Evolutionary conservation across 1,284 basidiomycete genomes (phyloP).

Genomic region (Porogramme epimiltina): DNA sequence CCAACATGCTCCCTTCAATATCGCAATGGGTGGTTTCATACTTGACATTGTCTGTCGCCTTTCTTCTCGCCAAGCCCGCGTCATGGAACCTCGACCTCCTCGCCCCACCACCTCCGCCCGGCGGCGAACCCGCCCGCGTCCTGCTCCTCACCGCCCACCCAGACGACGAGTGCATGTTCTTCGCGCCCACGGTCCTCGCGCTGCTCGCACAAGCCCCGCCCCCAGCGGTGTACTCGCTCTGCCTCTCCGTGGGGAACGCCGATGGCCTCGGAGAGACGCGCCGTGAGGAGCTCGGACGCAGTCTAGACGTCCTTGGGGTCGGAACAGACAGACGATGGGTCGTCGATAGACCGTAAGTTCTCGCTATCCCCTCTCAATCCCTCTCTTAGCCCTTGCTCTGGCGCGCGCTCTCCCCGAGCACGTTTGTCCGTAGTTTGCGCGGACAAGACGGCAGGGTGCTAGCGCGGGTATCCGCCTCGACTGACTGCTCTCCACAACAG

Average conservation of each 20-base stretch:
- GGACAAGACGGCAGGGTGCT: too few species aligned
- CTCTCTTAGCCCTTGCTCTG: too few species aligned
- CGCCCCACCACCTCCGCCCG: background rate
- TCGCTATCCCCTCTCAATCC: background rate
- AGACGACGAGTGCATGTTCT: constrained; percentile 94
- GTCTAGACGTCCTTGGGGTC: constrained; percentile 77
- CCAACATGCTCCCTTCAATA: background rate
- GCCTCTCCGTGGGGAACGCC: constrained; percentile 73
- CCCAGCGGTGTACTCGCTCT: constrained; percentile 52
- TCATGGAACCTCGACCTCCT: background rate
- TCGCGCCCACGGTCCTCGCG: constrained; percentile 77
- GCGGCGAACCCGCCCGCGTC: constrained; percentile 33
- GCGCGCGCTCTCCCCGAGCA: too few species aligned
- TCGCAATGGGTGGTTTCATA: background rate
- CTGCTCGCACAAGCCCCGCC: constrained; percentile 29
- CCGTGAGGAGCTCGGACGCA: constrained; percentile 63
- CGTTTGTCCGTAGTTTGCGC: too few species aligned
- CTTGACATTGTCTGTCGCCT: background rate
- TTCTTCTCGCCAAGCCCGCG: background rate
- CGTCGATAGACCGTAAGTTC: constrained; percentile 73
- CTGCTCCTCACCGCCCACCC: constrained; percentile 86
- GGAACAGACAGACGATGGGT: constrained; percentile 54
- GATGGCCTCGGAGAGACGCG: constrained; percentile 77
- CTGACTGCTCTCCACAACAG: constrained; percentile 39
- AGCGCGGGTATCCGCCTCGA: too few species aligned